A percentile compares a stretch with the other conserved stretches of the same genome.
phyloP scores from a whole-genome alignment of 2,329 filamentous ascomycete genomes.

The Aspergillus tanneri region DNA sequence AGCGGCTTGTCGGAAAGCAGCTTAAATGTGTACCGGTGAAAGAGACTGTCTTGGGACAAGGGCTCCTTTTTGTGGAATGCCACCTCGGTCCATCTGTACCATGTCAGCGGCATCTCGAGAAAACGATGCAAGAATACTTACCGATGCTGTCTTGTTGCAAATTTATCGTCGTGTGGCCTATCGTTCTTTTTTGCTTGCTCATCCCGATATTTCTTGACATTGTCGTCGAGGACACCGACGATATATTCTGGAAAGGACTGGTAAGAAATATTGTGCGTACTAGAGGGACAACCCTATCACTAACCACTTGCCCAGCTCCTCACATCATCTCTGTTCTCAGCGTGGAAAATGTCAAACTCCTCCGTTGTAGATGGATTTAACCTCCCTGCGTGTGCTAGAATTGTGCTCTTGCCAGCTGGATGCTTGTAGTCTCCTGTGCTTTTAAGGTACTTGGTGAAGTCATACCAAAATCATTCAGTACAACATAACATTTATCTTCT shows the following conservation, averaged over 20 bases:
- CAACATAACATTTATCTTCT: slow-evolving; percentile 55
- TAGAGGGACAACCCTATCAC: slow-evolving; percentile 44
- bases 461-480: slow-evolving; percentile 51
- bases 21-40: slow-evolving; percentile 14
- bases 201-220: too few relatives aligned
- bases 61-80: slow-evolving; percentile 42
- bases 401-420: slow-evolving; percentile 50
- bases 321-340: slow-evolving; percentile 52
- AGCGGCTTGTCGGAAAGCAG: slow-evolving; percentile 39
- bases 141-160: too few relatives aligned
- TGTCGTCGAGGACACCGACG: too few relatives aligned
- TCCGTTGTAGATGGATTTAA: slow-evolving; percentile 52
- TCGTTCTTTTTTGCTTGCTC: too few relatives aligned
- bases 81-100: slow-evolving; percentile 47
- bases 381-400: slow-evolving; percentile 52
- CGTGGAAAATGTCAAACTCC: slow-evolving; percentile 53
- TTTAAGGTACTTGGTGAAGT: too few relatives aligned
- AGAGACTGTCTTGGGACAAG: slow-evolving; percentile 47
- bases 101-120: too few relatives aligned
- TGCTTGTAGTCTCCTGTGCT: slow-evolving; percentile 55
- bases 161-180: too few relatives aligned
- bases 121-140: too few relatives aligned
- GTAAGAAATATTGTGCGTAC: slow-evolving; percentile 38
- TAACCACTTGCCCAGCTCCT: too few relatives aligned
- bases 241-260: too few relatives aligned